Evolutionary conservation across 495 filamentous ascomycete genomes (phyloP), one percentile per base, ranked within the genome.

Genomic region (Achaetomiella virescens): DNA sequence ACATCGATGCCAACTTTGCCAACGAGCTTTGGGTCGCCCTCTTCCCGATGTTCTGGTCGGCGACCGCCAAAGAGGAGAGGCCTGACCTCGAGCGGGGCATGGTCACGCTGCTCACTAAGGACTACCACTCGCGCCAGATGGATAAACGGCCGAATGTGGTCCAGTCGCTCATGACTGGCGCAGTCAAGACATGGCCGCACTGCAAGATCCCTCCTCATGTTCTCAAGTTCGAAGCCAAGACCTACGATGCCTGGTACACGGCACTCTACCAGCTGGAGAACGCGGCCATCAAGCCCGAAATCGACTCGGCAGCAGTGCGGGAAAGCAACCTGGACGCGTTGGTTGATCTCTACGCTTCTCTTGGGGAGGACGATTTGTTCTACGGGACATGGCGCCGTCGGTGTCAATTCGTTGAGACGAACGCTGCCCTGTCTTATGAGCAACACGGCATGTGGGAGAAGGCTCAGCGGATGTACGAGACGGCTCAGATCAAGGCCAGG

Each of bases 381-480:
- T 97, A 97, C 55, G 95, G 95, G 5, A 92, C 91, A 15, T 99
- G 95, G 95, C 85, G 95, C 52, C 85, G 95, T 38, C 85, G 95
- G 37, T 95, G 89, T 65, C 88, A 93, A 62, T 99, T 93, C 63
- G 84, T 97, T 6, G 95, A 97, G 72, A 97, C 92, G 11, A 99
- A 97, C 62, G 87, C 92, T 22, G 95, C 91, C 0, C 73, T 99
- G 9, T 99, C 95, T 0, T 99, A 95, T 61, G 95, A 99, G 72
- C 95, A 99, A 65, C 91, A 93, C 63, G 95, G 95, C 22, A 95
- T 97, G 87, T 99, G 95, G 93, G 93, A 97, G 59, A 96, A 96
- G 66, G 88, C 95, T 12, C 95, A 97, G 70, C 84, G 86, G 61
- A 85, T 96, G 73, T 99, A 97, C 70, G 95, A 99, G 66, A 84